Base-by-base conservation (phyloP, 2,329 filamentous ascomycete species). In the Hypoxylon sp. region DNA sequence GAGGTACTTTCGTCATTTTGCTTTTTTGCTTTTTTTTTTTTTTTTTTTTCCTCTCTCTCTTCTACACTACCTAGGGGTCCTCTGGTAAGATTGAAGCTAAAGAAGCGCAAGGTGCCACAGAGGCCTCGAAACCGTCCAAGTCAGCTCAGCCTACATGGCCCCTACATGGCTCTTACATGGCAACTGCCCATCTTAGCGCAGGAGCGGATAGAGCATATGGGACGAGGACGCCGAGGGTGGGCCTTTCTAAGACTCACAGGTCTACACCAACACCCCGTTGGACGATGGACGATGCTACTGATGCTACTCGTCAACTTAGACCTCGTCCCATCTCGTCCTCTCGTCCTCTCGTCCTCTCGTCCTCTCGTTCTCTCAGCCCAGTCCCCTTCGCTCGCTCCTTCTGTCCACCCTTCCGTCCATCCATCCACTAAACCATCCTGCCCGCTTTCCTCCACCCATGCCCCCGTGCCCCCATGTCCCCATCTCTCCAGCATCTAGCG, bases 171-270 rank as follows among this genome's bases (percentile, higher is more conserved):
- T 44, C 27, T 30, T 48, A 48, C 54, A 27, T 44, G 42, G n/a
- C 22, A 6, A 33, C 20, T 25, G 46, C 40, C 40, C 40, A n/a
- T 20, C 55, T 48, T 35, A 54, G 50, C 33, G 50, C n/a, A 37
- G 42, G 27, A 44, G 53, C 53, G 37, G 40, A 33, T 57, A 22
- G 40, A 33, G 54, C 40, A 44, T 22, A 27, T 54, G 51, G 22
- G 25, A 55, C 30, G 40, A 22, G 40, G 40, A 44, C 40, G 40
- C 40, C 8, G 40, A 50, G 44, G 30, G 56, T 59, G 56, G 56
- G 31, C 49, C 56, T 20, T 50, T 31, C 44, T 59, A 40, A 59
- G 56, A 59, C 56, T 59, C 40, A 59, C 56, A 59, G 56, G n/a
- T 59, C 56, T 59, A 59, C 44, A 50, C 37, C 44, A 27, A 59